phyloP scores from a whole-genome alignment of 331 rosid species.

The Malus hybrid region DNA sequence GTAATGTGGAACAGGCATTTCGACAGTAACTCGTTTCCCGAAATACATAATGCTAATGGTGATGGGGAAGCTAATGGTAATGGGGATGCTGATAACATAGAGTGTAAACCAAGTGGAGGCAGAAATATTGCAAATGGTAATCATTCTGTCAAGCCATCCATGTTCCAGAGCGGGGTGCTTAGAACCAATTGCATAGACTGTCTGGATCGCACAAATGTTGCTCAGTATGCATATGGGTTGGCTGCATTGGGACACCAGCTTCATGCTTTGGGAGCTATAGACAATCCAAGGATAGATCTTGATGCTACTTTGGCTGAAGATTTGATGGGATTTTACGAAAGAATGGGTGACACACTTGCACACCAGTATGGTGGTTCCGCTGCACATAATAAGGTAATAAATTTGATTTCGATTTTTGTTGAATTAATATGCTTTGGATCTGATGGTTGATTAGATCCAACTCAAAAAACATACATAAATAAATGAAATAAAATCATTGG shows the following conservation, averaged over 20 bases:
- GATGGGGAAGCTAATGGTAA: neutral
- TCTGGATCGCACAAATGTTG: slow-evolving; percentile 49
- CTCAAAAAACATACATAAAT: neutral
- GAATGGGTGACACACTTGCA: slow-evolving; percentile 51
- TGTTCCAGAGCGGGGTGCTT: slow-evolving; percentile 35
- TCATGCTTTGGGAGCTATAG: slow-evolving; percentile 32
- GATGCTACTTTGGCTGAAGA: slow-evolving; percentile 34
- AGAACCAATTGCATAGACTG: slow-evolving; percentile 53
- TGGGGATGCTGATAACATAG: slow-evolving; percentile 11
- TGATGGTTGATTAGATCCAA: neutral
- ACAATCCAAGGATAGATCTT: slow-evolving; percentile 30
- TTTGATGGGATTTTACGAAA: slow-evolving; percentile 46
- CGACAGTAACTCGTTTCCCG: slow-evolving; percentile 10
- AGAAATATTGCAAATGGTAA: slow-evolving; percentile 21
- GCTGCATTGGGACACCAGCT: slow-evolving; percentile 50
- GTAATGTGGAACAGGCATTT: slow-evolving; percentile 20
- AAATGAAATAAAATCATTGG: neutral
- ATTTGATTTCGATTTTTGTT: neutral
- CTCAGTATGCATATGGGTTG: slow-evolving; percentile 47
- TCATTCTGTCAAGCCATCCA: slow-evolving; percentile 19
- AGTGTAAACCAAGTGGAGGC: slow-evolving; percentile 8
- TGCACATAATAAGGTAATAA: slow-evolving; percentile 44
- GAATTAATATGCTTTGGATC: neutral
- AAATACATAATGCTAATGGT: slow-evolving; percentile 5
- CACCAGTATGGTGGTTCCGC: slow-evolving; percentile 58